Conservation (phyloP, 2,329 filamentous ascomycete species). For the Elsinoe arachidis region DNA sequence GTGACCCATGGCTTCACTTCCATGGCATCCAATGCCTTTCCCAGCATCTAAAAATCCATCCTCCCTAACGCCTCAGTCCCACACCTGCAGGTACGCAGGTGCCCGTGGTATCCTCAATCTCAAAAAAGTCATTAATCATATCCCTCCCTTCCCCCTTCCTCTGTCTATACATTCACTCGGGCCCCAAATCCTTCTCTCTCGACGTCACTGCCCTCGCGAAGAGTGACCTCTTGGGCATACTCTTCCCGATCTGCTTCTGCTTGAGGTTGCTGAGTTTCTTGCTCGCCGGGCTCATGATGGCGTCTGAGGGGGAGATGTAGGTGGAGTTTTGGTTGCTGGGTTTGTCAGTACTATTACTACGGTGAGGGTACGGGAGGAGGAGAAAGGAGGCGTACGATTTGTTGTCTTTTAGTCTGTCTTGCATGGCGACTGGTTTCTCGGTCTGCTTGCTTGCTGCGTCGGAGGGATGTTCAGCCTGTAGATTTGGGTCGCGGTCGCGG, state of each 20-base stretch:
- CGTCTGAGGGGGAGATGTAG: constrained; percentile 78
- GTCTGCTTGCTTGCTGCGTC: constrained; percentile 14
- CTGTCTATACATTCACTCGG: constrained; percentile 7
- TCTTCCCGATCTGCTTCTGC: constrained; percentile 70
- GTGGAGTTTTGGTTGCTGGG: constrained; percentile 30
- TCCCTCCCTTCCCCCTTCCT: background rate
- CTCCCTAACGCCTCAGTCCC: too few species aligned
- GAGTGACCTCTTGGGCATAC: constrained; percentile 17
- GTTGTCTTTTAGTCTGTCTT: background rate
- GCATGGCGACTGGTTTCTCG: background rate
- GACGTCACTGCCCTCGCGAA: constrained; percentile 15
- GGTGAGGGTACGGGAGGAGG: background rate
- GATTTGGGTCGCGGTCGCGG: constrained; percentile 9
- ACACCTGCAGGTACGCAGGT: too few species aligned
- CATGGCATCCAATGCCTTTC: too few species aligned
- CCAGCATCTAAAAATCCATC: background rate
- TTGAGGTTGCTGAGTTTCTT: constrained; percentile 74
- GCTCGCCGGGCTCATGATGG: constrained; percentile 78
- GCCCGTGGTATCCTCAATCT: background rate
- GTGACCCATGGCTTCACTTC: too few species aligned
- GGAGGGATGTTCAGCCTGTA: background rate
- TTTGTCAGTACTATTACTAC: constrained; percentile 18
- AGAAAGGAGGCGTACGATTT: background rate
- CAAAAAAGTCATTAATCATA: background rate
- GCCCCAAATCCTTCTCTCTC: constrained; percentile 14